These are phyloP conservation scores for Tothia fuscella DNA, from an alignment of 2,329 filamentous ascomycete species.

Conservation along the genomic window DNA sequence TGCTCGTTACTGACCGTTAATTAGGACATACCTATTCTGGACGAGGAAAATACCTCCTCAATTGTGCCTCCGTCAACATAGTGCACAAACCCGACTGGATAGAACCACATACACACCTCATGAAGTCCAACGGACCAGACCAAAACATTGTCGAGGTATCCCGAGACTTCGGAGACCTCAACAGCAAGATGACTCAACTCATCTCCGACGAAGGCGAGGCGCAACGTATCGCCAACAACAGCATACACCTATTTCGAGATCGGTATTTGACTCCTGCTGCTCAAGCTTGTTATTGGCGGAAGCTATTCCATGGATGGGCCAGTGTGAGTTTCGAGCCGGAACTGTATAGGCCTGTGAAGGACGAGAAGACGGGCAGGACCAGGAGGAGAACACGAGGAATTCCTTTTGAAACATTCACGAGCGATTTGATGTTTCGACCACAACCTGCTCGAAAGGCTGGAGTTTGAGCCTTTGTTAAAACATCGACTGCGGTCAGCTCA, in stretches of 20 bases:
- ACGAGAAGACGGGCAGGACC: constrained; percentile 9
- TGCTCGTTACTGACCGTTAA: neutral
- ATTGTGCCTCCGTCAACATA: constrained; percentile 33
- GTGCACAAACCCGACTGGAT: constrained; percentile 37
- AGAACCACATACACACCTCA: constrained; percentile 36
- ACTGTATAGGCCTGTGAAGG: constrained; percentile 11
- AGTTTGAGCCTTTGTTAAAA: no score
- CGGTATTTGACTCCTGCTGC: constrained; percentile 43
- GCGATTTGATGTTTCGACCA: no score
- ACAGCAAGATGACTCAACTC: constrained; percentile 27
- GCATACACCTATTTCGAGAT: constrained; percentile 36
- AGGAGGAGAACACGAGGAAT: constrained; percentile 10
- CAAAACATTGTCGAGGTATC: constrained; percentile 40
- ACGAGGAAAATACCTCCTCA: constrained; percentile 23
- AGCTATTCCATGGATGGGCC: constrained; percentile 29
- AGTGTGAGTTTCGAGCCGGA: constrained; percentile 22
- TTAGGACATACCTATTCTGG: constrained; percentile 20
- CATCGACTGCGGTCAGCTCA: no score
- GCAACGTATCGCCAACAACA: constrained; percentile 39
- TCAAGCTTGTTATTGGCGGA: constrained; percentile 44
- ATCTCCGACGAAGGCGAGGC: constrained; percentile 32
- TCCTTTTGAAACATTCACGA: constrained; percentile 14
- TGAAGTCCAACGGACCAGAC: constrained; percentile 32
- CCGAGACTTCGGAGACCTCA: constrained; percentile 30
- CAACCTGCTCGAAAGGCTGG: no score